These are phyloP conservation scores for Heliosperma pusillum DNA, from an alignment of 148 eudicot genomes.

Conservation along the genomic window DNA sequence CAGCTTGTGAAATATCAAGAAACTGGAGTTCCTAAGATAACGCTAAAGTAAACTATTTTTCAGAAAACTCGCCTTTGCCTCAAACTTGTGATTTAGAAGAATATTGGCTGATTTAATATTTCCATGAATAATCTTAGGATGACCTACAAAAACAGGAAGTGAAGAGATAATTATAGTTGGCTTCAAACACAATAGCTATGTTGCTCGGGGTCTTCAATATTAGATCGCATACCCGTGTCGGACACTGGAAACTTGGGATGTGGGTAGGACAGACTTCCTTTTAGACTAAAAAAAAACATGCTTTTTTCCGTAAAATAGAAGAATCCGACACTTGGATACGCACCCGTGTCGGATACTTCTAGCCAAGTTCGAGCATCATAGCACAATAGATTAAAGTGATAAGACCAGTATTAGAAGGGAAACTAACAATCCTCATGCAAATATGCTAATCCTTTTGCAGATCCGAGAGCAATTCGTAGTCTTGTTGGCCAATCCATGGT, in stretches of 20 bases:
- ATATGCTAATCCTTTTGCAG: slow-evolving; percentile 82
- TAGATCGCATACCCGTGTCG: no score
- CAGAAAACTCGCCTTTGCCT: slow-evolving; percentile 64
- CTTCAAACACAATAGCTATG: neutral
- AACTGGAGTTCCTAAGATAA: neutral
- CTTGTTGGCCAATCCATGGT: slow-evolving; percentile 62
- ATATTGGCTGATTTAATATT: slow-evolving; percentile 90
- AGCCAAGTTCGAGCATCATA: no score
- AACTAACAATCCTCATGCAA: slow-evolving; percentile 74
- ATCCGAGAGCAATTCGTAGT: slow-evolving; percentile 61
- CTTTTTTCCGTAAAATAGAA: no score
- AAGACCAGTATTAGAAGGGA: slow-evolving; percentile 6
- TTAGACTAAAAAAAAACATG: no score
- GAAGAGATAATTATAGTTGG: slow-evolving; percentile 13
- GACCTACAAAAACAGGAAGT: slow-evolving; percentile 47
- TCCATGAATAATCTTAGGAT: slow-evolving; percentile 92
- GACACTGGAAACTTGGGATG: no score
- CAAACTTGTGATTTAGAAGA: slow-evolving; percentile 76
- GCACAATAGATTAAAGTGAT: neutral
- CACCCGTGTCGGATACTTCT: no score
- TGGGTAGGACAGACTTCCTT: no score
- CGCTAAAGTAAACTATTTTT: neutral
- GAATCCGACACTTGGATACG: no score
- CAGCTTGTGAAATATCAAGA: neutral
- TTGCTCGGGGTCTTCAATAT: no score